A percentile compares a stretch with the other conserved stretches of the same genome.
Conservation (phyloP, 176 grass and related monocot genomes). For the Avena atlantica region DNA sequence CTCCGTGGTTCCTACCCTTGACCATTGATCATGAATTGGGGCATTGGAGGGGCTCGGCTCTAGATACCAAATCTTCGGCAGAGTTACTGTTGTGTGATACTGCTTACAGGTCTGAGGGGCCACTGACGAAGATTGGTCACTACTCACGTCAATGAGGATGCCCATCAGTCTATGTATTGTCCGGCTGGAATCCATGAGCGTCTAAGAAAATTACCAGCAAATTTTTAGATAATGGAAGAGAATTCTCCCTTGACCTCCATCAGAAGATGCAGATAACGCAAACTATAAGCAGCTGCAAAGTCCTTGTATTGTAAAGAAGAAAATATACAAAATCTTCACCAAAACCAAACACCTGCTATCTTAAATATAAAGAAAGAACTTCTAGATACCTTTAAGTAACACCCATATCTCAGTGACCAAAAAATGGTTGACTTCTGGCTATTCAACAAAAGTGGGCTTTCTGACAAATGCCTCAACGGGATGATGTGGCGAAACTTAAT, state of each 20-base stretch:
- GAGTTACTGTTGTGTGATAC: constrained; percentile 48
- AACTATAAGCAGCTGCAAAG: constrained; percentile 25
- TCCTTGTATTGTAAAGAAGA: constrained; percentile 34
- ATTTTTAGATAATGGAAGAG: not conserved
- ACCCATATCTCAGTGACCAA: constrained; percentile 28
- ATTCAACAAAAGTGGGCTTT: constrained; percentile 33
- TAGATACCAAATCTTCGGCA: constrained; percentile 57
- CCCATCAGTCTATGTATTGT: constrained; percentile 39
- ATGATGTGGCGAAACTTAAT: constrained; percentile 24
- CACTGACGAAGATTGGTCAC: constrained; percentile 51
- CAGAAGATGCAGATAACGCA: not conserved
- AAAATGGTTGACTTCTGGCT: constrained; percentile 21
- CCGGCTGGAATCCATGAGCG: constrained; percentile 51
- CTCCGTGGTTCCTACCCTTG: constrained; percentile 46
- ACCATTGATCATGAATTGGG: constrained; percentile 45
- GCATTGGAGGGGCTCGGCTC: constrained; percentile 23
- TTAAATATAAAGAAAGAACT: constrained; percentile 24
- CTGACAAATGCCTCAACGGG: not conserved
- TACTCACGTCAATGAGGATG: constrained; percentile 30
- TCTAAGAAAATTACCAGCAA: constrained; percentile 25
- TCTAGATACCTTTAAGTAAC: constrained; percentile 33
- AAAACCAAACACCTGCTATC: constrained; percentile 18
- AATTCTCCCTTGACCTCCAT: not conserved
- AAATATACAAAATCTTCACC: constrained; percentile 15
- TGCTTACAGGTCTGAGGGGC: constrained; percentile 37